A percentile compares a stretch with the other conserved stretches of the same genome.
phyloP scores from a whole-genome alignment of 208 protist species.

The Leishmania gerbilli region DNA sequence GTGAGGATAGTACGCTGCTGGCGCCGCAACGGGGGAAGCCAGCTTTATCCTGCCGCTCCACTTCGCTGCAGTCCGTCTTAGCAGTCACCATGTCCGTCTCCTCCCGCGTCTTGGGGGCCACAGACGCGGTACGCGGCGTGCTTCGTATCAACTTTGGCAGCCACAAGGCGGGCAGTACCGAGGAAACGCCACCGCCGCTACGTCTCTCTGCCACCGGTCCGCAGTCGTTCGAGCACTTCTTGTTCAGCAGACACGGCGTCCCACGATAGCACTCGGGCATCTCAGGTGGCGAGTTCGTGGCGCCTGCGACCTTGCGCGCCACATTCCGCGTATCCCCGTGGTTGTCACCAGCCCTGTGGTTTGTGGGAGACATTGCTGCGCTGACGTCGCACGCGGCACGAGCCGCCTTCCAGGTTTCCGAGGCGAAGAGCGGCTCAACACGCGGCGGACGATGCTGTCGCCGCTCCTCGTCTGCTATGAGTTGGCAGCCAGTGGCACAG shows the following conservation, averaged over 20 bases:
- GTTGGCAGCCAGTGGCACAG: not conserved
- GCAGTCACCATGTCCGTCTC: not conserved
- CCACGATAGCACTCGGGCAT: not conserved
- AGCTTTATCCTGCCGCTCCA: not conserved
- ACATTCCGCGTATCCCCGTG: not conserved
- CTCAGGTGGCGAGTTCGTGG: not conserved
- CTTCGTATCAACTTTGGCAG: conserved; percentile 10
- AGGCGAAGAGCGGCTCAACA: conserved; percentile 16
- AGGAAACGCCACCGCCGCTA: not conserved
- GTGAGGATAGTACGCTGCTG: not conserved
- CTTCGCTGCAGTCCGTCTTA: not conserved
- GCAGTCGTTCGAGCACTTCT: conserved; percentile 15
- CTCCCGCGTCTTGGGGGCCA: not conserved
- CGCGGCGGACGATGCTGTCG: not conserved
- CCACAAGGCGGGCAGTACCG: not conserved
- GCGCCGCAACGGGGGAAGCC: too few relatives aligned
- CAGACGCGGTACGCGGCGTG: not conserved
- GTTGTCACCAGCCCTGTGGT: not conserved
- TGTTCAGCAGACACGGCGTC: conserved; percentile 11
- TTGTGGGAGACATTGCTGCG: not conserved
- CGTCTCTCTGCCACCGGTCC: conserved; percentile 3
- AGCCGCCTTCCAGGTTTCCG: conserved; percentile 10
- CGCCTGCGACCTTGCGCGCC: not conserved
- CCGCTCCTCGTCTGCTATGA: not conserved
- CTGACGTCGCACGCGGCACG: not conserved